Conservation (phyloP, 169 alveolate genomes). For the Theileria luwenshuni region DNA sequence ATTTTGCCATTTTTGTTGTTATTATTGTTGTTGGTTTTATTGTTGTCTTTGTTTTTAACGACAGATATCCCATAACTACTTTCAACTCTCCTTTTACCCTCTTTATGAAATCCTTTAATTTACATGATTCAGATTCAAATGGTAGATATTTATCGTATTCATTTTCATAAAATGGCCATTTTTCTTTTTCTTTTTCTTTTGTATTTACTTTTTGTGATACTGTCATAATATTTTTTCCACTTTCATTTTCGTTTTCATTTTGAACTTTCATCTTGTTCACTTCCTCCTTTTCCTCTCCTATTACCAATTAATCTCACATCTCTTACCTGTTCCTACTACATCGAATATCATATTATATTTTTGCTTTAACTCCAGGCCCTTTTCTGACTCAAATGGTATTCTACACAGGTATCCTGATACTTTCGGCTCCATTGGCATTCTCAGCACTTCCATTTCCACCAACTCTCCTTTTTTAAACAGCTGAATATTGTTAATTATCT, state of each 20-base stretch:
- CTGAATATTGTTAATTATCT: constrained; percentile 13
- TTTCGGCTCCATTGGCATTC: constrained; percentile 26
- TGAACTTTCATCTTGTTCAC: background rate
- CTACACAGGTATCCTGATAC: constrained; percentile 19
- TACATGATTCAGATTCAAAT: constrained; percentile 17
- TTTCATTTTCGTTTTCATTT: too few relatives aligned
- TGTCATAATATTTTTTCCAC: too few relatives aligned
- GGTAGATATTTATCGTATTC: constrained; percentile 13
- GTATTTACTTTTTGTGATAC: too few relatives aligned
- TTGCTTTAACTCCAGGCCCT: constrained; percentile 30
- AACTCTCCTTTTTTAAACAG: constrained; percentile 45
- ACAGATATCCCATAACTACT: constrained; percentile 32
- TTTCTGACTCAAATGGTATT: constrained; percentile 44
- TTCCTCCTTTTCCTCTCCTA: background rate
- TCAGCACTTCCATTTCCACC: constrained; percentile 43
- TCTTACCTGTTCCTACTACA: background rate
- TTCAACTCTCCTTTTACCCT: constrained; percentile 50
- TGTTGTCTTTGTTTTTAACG: constrained; percentile 35
- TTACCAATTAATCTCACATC: background rate
- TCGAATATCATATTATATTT: constrained; percentile 20
- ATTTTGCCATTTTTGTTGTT: constrained; percentile 43
- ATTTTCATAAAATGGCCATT: background rate
- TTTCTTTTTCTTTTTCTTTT: too few relatives aligned
- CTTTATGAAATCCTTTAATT: constrained; percentile 38
- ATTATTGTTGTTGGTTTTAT: constrained; percentile 23